Percentiles rank a stretch among this genome's conserved stretches.
Evolutionary conservation across 2,329 filamentous ascomycete species (phyloP).

Genomic region (Sporothrix phasma): DNA sequence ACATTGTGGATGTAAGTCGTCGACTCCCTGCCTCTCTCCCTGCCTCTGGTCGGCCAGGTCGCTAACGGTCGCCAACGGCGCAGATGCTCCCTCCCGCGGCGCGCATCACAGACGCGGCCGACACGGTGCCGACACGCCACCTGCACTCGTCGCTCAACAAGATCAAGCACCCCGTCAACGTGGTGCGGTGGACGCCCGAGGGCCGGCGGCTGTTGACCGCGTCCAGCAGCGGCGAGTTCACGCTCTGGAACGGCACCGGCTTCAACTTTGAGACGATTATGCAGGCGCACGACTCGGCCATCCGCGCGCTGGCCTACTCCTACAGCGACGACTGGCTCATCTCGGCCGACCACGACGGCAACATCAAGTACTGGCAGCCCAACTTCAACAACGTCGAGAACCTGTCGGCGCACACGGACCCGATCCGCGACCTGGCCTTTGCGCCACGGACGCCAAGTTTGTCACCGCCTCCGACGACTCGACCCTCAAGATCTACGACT

Average conservation of each 20-base stretch:
- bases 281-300: conserved; percentile 88
- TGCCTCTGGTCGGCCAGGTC: too few relatives aligned
- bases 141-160: conserved; percentile 98
- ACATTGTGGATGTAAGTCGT: conserved; percentile 68
- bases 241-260: conserved; percentile 94
- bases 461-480: conserved; percentile 93
- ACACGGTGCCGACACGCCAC: conserved; percentile 88
- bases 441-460: conserved; percentile 93
- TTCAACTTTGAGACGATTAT: conserved; percentile 99
- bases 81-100: conserved; percentile 83
- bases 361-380: conserved; percentile 97
- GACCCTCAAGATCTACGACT: conserved; percentile 91
- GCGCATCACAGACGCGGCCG: conserved; percentile 61
- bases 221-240: conserved; percentile 95
- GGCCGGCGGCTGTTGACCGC: conserved; percentile 84
- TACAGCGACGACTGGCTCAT: conserved; percentile 96
- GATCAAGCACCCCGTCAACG: conserved; percentile 93
- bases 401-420: conserved; percentile 80
- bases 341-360: conserved; percentile 87
- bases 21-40: background rate
- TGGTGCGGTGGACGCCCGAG: conserved; percentile 95
- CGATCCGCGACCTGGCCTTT: conserved; percentile 85
- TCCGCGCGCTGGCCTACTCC: conserved; percentile 76
- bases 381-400: conserved; percentile 99
- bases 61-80: background rate